These are phyloP conservation scores for Colletotrichum kahawae DNA, from an alignment of 2,329 filamentous ascomycete genomes.

Conservation along the genomic window DNA sequence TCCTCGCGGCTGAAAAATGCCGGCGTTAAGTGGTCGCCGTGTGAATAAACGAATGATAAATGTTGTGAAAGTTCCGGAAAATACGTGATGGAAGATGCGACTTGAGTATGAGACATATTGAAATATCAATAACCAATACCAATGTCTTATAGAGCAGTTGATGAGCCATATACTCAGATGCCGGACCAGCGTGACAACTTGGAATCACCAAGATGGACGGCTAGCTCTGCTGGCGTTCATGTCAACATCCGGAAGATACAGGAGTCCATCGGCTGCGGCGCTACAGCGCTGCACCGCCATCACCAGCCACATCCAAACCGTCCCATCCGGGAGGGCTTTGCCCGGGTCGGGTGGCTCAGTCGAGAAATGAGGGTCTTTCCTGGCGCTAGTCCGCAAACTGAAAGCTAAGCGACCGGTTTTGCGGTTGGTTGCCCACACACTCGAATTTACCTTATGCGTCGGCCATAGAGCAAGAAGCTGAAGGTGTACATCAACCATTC, in stretches of 20 bases:
- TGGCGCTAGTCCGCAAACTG: constrained; percentile 14
- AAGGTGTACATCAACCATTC: constrained; percentile 26
- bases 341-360: constrained; percentile 3
- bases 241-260: not conserved
- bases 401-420: constrained; percentile 32
- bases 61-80: not conserved
- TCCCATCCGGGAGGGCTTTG: constrained; percentile 13
- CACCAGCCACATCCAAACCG: constrained; percentile 9
- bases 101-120: not conserved
- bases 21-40: not conserved
- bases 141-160: not conserved
- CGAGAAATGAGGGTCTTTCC: not conserved
- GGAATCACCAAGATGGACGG: not conserved
- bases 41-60: not conserved
- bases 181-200: not conserved
- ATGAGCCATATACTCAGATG: not conserved
- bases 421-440: constrained; percentile 41
- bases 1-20: not conserved
- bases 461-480: constrained; percentile 13
- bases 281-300: not conserved
- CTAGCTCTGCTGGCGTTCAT: too few relatives aligned
- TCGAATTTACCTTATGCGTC: constrained; percentile 27
- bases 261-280: too few relatives aligned
- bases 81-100: not conserved
- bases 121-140: not conserved